Evolutionary conservation across 306 rosid species (phyloP).

Genomic region (Quercus alba): DNA sequence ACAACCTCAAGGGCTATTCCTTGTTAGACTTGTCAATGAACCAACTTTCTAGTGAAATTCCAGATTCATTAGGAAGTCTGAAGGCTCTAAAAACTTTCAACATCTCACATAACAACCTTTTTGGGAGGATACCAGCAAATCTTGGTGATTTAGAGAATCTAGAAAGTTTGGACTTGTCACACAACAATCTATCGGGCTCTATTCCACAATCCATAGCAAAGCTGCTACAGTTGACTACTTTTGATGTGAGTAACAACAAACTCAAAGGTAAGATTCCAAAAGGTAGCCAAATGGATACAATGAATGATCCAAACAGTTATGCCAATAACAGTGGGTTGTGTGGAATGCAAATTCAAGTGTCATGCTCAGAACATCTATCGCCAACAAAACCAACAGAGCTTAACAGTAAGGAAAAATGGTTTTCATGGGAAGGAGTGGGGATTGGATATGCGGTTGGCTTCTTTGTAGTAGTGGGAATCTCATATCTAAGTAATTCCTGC

Average conservation of each 20-base stretch:
- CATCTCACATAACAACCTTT: conserved; percentile 23
- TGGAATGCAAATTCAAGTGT: conserved; percentile 22
- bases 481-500: background rate
- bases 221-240: no score
- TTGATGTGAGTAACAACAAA: background rate
- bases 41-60: conserved; percentile 18
- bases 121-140: background rate
- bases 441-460: conserved; percentile 25
- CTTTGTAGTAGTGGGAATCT: background rate
- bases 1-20: conserved; percentile 12
- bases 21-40: conserved; percentile 26
- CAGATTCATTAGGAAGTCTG: conserved; percentile 14
- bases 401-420: background rate
- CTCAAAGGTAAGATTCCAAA: conserved; percentile 21
- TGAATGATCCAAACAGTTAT: conserved; percentile 18
- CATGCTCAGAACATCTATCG: conserved; percentile 5
- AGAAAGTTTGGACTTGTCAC: no score
- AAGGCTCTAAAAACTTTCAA: conserved; percentile 28
- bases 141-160: no score
- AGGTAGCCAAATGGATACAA: conserved; percentile 25
- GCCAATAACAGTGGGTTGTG: background rate
- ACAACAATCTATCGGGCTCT: no score
- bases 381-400: background rate
- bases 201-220: no score
- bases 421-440: background rate